A percentile compares a stretch with the other conserved stretches of the same genome.
phyloP scores from a whole-genome alignment of 768 basidiomycete genomes.

The Galerina marginata region DNA sequence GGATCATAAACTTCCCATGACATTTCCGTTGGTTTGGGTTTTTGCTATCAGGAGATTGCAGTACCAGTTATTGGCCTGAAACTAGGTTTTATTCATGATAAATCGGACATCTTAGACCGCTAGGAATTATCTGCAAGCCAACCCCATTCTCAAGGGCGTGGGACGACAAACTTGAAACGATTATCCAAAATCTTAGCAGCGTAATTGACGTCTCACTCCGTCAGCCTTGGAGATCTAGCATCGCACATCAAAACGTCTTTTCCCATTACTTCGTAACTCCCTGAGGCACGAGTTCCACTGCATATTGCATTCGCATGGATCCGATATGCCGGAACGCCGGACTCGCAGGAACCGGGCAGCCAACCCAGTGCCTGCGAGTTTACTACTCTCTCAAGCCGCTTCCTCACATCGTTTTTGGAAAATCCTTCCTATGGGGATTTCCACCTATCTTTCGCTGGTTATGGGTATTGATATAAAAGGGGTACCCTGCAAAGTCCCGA shows the following conservation, averaged over 20 bases:
- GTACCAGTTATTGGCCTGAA: constrained; percentile 5
- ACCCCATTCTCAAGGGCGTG: constrained; percentile 22
- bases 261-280: constrained; percentile 29
- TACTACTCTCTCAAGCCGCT: constrained; percentile 27
- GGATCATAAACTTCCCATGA: constrained; percentile 13
- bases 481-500: constrained; percentile 18
- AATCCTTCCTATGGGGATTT: constrained; percentile 27
- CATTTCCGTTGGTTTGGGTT: constrained; percentile 14
- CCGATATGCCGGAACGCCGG: constrained; percentile 33
- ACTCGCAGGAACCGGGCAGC: constrained; percentile 24
- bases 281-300: constrained; percentile 26
- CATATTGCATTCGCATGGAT: constrained; percentile 29
- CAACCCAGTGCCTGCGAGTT: constrained; percentile 30
- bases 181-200: constrained; percentile 14
- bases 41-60: constrained; percentile 6
- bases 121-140: background rate
- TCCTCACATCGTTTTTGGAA: constrained; percentile 28
- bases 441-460: constrained; percentile 17
- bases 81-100: constrained; percentile 9
- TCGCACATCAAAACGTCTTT: constrained; percentile 26
- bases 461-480: constrained; percentile 35
- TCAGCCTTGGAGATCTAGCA: constrained; percentile 29
- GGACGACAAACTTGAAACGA: constrained; percentile 24
- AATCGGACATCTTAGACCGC: constrained; percentile 15
- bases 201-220: constrained; percentile 28